phyloP scores from a whole-genome alignment of 2,329 filamentous ascomycete species.

The Raffaelea deltoideospora region DNA sequence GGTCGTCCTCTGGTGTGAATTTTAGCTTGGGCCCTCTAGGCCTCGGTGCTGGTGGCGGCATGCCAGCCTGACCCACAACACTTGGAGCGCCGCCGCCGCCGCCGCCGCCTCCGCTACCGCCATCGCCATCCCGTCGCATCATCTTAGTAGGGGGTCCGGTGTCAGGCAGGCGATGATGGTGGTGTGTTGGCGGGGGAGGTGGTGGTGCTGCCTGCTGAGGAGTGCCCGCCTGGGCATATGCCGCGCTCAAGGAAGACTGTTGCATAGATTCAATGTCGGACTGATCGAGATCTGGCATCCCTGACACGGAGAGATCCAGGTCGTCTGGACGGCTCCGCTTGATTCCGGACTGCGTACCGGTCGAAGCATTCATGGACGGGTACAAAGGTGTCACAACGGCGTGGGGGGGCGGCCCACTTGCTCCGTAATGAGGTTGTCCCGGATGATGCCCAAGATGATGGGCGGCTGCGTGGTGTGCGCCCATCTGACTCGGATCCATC shows the following conservation, averaged over 20 bases:
- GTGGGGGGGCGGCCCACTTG: slow-evolving; percentile 27
- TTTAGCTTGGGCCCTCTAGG: slow-evolving; percentile 83
- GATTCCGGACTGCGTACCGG: slow-evolving; percentile 15
- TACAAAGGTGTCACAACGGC: slow-evolving; percentile 36
- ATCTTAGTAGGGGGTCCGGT: slow-evolving; percentile 54
- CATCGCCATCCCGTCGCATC: slow-evolving; percentile 41
- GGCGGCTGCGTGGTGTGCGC: slow-evolving; percentile 27
- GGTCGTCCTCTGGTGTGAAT: slow-evolving; percentile 85
- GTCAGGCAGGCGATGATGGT: slow-evolving; percentile 68
- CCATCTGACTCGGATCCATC: slow-evolving; percentile 40
- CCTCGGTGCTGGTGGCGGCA: slow-evolving; percentile 67
- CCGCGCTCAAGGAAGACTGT: slow-evolving; percentile 33
- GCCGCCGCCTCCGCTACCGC: slow-evolving; percentile 16
- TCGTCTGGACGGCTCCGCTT: slow-evolving; percentile 45
- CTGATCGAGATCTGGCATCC: slow-evolving; percentile 36
- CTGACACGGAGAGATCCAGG: slow-evolving; percentile 37
- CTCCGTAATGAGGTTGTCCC: slow-evolving; percentile 37
- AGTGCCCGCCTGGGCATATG: slow-evolving; percentile 29
- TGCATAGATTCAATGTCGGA: slow-evolving; percentile 40
- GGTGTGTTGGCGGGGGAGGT: slow-evolving; percentile 35
- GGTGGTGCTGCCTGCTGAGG: slow-evolving; percentile 14
- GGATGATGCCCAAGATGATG: slow-evolving; percentile 32
- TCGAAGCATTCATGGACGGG: slow-evolving; percentile 22
- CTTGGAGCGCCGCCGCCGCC: slow-evolving; percentile 49
- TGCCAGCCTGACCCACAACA: slow-evolving; percentile 72